Evolutionary conservation across 192 early-diverging fungal species (phyloP), one percentile per base, ranked within the genome.

Genomic region (Fimicolochytrium jonesii): DNA sequence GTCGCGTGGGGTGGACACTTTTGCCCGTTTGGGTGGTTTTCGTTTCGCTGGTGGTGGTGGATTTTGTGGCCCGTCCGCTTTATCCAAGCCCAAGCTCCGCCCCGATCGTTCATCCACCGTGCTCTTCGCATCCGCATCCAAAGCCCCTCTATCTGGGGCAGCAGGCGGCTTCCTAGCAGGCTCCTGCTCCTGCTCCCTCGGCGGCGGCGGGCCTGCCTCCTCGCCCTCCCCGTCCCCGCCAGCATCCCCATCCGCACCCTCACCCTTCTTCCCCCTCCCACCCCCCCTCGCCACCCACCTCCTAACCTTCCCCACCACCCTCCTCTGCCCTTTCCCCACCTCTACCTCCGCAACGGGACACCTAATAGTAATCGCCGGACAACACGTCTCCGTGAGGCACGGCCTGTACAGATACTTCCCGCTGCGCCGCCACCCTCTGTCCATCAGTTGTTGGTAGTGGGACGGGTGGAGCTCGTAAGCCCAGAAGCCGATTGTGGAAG

Each of bases 391-490:
- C 2, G 73, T 48, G 10, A 88, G 65, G 34, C 82, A 71, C 0
- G 89, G 89, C 53, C 87, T 90, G 78, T 92, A 92, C 6, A 86
- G 46, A 53, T 91, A 91, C 17, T 78, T 43, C 1, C 88, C 88
- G 36, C 81, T 83, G 39, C 89, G 80, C 61, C 89, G 74, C 89
- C 88, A 90, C 34, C 88, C 88, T 42, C 77, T 61, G 65, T 92
- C 85, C 48, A 90, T 82, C 13, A 90, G 71, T 2, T 41, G 50
- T 73, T 90, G 67, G 49, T 78, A 76, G 48, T 44, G 45, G 20
- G 10, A 5, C 20, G 62, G 77, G 9, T 77, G 70, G 54, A 88
- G 56, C 17, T 68, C 43, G 64, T 88, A 76, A 6, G 80, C 85
- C 70, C 79, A 83, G 35, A 86, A 60, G 18, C 89, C 89, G 67